Conservation (phyloP, 1,139 yeast genomes). For the Wickerhamomyces sp. region DNA sequence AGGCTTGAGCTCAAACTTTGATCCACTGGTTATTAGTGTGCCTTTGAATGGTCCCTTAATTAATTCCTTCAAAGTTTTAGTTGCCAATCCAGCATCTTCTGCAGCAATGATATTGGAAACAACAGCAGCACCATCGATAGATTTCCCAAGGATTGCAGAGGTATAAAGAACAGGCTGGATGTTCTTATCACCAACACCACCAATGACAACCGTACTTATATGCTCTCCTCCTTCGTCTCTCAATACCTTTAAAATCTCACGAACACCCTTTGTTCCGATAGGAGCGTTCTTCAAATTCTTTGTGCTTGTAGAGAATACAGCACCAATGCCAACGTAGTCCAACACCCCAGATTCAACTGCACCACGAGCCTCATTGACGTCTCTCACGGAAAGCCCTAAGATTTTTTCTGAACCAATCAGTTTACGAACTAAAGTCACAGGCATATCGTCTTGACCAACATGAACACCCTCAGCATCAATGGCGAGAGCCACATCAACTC, state of each 20-base stretch:
- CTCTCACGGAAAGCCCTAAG: constrained; percentile 74
- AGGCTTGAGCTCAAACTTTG: constrained; percentile 6
- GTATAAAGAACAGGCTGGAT: constrained; percentile 52
- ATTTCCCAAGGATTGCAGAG: constrained; percentile 42
- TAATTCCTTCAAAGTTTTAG: constrained; percentile 30
- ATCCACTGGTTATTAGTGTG: constrained; percentile 1
- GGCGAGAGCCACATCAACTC: constrained; percentile 88
- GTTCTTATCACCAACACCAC: constrained; percentile 75
- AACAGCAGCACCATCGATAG: constrained; percentile 76
- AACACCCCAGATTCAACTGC: constrained; percentile 54
- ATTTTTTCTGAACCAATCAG: constrained; percentile 71
- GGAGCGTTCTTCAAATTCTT: constrained; percentile 50
- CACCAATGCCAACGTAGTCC: constrained; percentile 87
- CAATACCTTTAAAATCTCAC: constrained; percentile 48
- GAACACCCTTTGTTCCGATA: constrained; percentile 66
- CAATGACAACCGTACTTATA: constrained; percentile 70
- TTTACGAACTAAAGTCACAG: constrained; percentile 53
- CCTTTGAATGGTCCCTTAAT: constrained; percentile 3
- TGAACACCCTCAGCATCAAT: constrained; percentile 90
- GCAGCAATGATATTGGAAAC: constrained; percentile 85
- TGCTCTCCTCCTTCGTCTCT: constrained; percentile 31
- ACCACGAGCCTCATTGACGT: constrained; percentile 49
- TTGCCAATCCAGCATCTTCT: constrained; percentile 50
- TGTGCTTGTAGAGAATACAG: constrained; percentile 71
- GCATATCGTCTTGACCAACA: constrained; percentile 92